Conservation (phyloP, 345 rosid species). For the Sapria himalayana region DNA sequence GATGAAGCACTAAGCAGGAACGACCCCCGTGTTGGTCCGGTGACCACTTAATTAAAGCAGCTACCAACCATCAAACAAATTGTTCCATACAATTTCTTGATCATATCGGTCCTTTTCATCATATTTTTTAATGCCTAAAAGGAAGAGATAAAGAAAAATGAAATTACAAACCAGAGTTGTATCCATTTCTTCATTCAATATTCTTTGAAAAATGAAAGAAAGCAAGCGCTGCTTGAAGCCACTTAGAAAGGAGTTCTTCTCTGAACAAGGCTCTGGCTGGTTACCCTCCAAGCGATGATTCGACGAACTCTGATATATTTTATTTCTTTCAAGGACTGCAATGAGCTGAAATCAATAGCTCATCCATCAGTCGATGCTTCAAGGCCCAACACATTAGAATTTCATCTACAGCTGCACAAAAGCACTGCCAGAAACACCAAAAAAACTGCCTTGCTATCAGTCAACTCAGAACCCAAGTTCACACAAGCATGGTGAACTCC, state of each 20-base stretch:
- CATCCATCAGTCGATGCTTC: slow-evolving; percentile 5
- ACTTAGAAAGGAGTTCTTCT: slow-evolving; percentile 35
- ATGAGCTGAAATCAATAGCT: slow-evolving; percentile 23
- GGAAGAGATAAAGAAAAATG: slow-evolving; percentile 5
- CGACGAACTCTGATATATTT: slow-evolving; percentile 20
- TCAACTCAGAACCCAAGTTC: too few relatives aligned
- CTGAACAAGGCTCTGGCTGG: slow-evolving; percentile 28
- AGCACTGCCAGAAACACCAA: too few relatives aligned
- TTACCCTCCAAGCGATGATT: slow-evolving; percentile 20
- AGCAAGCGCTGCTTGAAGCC: slow-evolving; percentile 87
- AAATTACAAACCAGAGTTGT: slow-evolving; percentile 31
- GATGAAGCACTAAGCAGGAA: too few relatives aligned
- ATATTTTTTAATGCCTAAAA: neutral
- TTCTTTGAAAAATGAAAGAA: slow-evolving; percentile 67
- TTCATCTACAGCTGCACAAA: too few relatives aligned
- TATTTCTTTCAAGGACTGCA: slow-evolving; percentile 24
- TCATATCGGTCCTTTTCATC: too few relatives aligned
- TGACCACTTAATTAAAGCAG: too few relatives aligned
- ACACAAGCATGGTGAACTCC: too few relatives aligned
- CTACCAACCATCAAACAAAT: too few relatives aligned
- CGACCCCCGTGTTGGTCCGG: too few relatives aligned
- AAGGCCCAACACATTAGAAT: neutral
- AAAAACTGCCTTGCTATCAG: too few relatives aligned
- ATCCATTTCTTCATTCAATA: slow-evolving; percentile 67
- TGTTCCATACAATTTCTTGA: too few relatives aligned